Base-by-base conservation (phyloP, 495 filamentous ascomycete species). In the Penicillium macrosclerotiorum region DNA sequence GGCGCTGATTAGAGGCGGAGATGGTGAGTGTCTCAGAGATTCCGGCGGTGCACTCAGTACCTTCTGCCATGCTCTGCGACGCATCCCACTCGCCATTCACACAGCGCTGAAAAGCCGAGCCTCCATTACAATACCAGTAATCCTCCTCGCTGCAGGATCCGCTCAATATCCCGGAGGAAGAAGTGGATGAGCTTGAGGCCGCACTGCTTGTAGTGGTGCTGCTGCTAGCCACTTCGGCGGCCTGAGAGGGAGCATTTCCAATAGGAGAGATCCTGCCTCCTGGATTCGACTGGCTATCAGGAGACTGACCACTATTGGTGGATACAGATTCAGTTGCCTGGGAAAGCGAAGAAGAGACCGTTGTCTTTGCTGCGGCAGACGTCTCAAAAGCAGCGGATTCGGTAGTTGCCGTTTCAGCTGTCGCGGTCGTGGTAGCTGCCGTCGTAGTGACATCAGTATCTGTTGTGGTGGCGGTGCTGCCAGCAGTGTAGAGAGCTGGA, bases 71-170 rank as follows among this genome's bases (percentile, higher is more conserved):
- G 33, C 60, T 50, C 23, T 74, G 65, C n/a, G 67, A 59, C 8
- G 52, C 65, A 19, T 76, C 76, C 80, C 80, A 83, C 27, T 47
- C 40, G 5, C 80, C 79, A n/a, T 70, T 70, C 4, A 76, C 80
- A 51, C 80, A 83, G 39, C 78, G 75, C 61, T 82, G 79, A 70
- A 78, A 83, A 1, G 66, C 59, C 2, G 62, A 63, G 38, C 78
- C 79, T 24, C 54, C 62, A 29, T 79, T 63, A 60, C 80, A 83
- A 63, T 80, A 79, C 77, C 77, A 83, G 38, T 64, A 67, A 35
- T 75, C 78, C 55, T 83, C 80, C 31, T 62, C 34, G 18, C 57
- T 66, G 69, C 80, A 82, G 18, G 76, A 49, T 24, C 74, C 69
- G 14, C 55, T 55, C 4, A 62, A 24, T 2, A 56, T 39, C n/a